These are phyloP conservation scores for Penicillium hordei DNA, from an alignment of 2,329 filamentous ascomycete species.

Conservation along the genomic window DNA sequence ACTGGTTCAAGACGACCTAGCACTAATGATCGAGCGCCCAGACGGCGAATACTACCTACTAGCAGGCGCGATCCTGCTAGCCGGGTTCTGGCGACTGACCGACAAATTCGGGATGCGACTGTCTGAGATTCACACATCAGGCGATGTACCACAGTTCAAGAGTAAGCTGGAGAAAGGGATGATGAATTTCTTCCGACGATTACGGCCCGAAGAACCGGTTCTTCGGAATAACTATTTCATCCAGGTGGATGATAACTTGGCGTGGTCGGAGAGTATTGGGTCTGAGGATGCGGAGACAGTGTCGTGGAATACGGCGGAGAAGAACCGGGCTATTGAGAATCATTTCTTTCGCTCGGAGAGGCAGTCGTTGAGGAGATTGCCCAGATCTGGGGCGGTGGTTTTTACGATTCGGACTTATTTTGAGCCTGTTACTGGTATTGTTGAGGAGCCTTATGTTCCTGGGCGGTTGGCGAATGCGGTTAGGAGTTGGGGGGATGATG, in stretches of 20 bases:
- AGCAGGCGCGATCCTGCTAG: conserved; percentile 71
- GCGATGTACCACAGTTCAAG: conserved; percentile 70
- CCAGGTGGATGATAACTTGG: conserved; percentile 74
- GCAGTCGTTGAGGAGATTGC: conserved; percentile 66
- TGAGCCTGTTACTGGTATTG: conserved; percentile 67
- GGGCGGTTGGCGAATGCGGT: conserved; percentile 75
- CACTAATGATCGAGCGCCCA: conserved; percentile 73
- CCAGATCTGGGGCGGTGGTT: conserved; percentile 58
- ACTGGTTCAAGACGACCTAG: conserved; percentile 77
- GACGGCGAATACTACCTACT: conserved; percentile 82
- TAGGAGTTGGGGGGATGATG: conserved; percentile 77
- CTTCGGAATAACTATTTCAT: conserved; percentile 82
- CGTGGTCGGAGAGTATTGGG: conserved; percentile 77
- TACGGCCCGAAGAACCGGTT: conserved; percentile 67
- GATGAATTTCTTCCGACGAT: conserved; percentile 74
- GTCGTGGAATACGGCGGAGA: conserved; percentile 74
- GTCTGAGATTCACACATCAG: conserved; percentile 75
- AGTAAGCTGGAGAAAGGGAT: conserved; percentile 74
- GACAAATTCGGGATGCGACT: conserved; percentile 81
- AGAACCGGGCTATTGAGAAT: conserved; percentile 68
- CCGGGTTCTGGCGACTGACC: conserved; percentile 78
- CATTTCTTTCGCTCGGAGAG: conserved; percentile 77
- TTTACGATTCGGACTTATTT: conserved; percentile 85
- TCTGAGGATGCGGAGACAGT: conserved; percentile 63
- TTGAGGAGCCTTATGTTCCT: conserved; percentile 71